Conservation (phyloP, 2,329 filamentous ascomycete genomes). For the Diaporthe nobilis region DNA sequence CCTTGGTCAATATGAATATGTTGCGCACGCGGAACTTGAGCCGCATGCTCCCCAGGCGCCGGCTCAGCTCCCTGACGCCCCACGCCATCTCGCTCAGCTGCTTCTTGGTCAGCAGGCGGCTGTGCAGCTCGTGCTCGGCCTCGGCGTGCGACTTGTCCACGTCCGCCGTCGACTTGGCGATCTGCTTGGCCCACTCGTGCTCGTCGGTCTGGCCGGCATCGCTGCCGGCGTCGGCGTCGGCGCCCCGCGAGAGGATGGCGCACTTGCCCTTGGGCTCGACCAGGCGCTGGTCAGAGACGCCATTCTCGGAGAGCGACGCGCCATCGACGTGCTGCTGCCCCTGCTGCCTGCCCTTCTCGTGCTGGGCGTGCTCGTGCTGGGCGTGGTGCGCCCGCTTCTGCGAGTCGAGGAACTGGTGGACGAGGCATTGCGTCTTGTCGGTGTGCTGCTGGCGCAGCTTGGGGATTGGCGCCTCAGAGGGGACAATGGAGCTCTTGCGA, state of each 20-base stretch:
- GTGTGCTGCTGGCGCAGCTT: slow-evolving; percentile 50
- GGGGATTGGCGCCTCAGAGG: slow-evolving; percentile 60
- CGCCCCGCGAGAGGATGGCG: slow-evolving; percentile 50
- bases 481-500: slow-evolving; percentile 76
- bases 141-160: slow-evolving; percentile 43
- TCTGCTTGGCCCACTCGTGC: slow-evolving; percentile 66
- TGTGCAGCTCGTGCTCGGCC: slow-evolving; percentile 59
- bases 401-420: slow-evolving; percentile 74
- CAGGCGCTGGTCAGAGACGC: slow-evolving; percentile 45
- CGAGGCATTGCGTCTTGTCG: slow-evolving; percentile 71
- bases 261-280: slow-evolving; percentile 54
- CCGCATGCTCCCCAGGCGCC: slow-evolving; percentile 85
- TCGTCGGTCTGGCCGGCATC: slow-evolving; percentile 70
- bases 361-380: slow-evolving; percentile 44
- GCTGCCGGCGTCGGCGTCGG: slow-evolving; percentile 55
- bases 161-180: slow-evolving; percentile 58
- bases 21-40: slow-evolving; percentile 85
- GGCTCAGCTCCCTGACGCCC: slow-evolving; percentile 91
- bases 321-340: slow-evolving; percentile 45
- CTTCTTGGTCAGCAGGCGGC: slow-evolving; percentile 91
- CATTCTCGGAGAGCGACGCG: slow-evolving; percentile 35
- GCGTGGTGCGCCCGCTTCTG: slow-evolving; percentile 58
- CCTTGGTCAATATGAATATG: slow-evolving; percentile 92
- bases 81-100: slow-evolving; percentile 97
- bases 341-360: slow-evolving; percentile 23